Evolutionary conservation across 2,329 filamentous ascomycete genomes (phyloP), one percentile per base, ranked within the genome.

Genomic region (Alternaria arbusti): DNA sequence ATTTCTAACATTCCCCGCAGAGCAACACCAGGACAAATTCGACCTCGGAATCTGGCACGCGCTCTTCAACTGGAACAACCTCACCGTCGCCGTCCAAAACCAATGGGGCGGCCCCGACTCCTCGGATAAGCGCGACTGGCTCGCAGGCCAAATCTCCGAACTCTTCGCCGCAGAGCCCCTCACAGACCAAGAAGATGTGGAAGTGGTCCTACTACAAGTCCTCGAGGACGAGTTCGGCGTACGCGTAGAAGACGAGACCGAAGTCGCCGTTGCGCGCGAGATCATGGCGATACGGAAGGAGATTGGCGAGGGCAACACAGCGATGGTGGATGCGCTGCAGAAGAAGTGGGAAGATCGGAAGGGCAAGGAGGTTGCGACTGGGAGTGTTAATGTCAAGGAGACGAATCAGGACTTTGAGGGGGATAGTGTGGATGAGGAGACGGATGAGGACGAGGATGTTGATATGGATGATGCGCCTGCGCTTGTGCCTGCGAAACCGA

Each of bases 191-290:
- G 89, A 91, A 67, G 93, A 97, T 72, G 84, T 97, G 46, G 95
- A 98, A 83, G 87, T 90, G 44, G 89, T 96, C 55, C 84, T 98
- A 51, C 84, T 97, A 50, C 92, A 97, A 74, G 90, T 97, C 65
- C 96, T 98, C 91, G 87, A 91, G 66, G 96, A 98, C 82, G 96
- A 99, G 81, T 99, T 98, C 75, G 94, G 97, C 74, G 91, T 96
- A 59, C 90, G 92, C 60, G 88, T 97, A 26, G 96, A 98, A 74
- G 96, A 99, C 79, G 94, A 94, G 72, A 95, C 90, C 51, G 91
- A 90, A 32, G 89, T 87, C 57, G 87, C 90, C 59, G 88, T 97
- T 7, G 94, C 94, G 10, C 84, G 85, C 62, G 85, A 89, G 71
- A 92, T 98, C 62, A 82, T 96, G 78, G 84, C 85, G 56, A 82